phyloP scores from a whole-genome alignment of 2,329 filamentous ascomycete genomes.

The Paraconiothyrium sp. region DNA sequence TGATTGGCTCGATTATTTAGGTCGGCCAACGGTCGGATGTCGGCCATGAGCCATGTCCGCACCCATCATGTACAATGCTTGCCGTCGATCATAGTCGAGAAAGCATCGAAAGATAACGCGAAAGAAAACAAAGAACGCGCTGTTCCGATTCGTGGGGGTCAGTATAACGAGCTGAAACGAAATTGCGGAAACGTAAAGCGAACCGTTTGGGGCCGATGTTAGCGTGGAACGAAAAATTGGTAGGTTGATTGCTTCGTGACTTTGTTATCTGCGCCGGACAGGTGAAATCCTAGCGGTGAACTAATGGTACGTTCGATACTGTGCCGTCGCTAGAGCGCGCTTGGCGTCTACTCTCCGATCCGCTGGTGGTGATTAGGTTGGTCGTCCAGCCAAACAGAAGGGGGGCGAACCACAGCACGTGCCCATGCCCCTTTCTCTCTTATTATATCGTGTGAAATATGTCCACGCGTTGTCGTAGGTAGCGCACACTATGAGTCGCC shows the following conservation, averaged over 20 bases:
- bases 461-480: background rate
- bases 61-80: background rate
- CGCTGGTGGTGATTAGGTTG: slow-evolving; percentile 4
- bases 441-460: slow-evolving; percentile 1
- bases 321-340: slow-evolving; percentile 7
- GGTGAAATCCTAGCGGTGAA: background rate
- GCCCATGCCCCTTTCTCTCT: slow-evolving; percentile 12
- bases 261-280: background rate
- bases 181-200: background rate
- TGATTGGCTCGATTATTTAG: slow-evolving; percentile 3
- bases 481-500: slow-evolving; percentile 26
- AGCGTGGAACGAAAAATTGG: background rate
- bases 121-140: background rate
- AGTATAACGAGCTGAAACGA: background rate
- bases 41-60: background rate
- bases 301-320: slow-evolving; percentile 1
- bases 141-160: background rate
- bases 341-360: slow-evolving; percentile 8
- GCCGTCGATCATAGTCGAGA: slow-evolving; percentile 10
- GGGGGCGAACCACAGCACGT: slow-evolving; percentile 1
- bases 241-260: background rate
- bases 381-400: slow-evolving; percentile 1
- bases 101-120: background rate
- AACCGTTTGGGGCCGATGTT: background rate
- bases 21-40: background rate